These are phyloP conservation scores for Fusarium ambrosium DNA, from an alignment of 2,329 filamentous ascomycete genomes.

Conservation along the genomic window DNA sequence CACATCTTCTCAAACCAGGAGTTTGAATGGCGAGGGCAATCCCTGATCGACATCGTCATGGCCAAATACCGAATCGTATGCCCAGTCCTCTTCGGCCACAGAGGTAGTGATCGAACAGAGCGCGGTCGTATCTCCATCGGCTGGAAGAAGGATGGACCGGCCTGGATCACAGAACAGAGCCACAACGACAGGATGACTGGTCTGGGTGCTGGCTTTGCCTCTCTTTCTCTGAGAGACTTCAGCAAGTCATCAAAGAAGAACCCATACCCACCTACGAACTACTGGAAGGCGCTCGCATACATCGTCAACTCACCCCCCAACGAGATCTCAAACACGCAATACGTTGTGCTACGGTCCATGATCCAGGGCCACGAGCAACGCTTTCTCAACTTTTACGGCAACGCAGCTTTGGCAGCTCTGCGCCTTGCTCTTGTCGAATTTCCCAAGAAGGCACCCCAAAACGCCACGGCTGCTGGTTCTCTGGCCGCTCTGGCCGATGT, in stretches of 20 bases:
- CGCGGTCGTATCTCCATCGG: conserved; percentile 77
- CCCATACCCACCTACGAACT: conserved; percentile 82
- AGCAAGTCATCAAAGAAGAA: conserved; percentile 76
- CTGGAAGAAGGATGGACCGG: conserved; percentile 74
- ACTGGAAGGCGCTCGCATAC: conserved; percentile 83
- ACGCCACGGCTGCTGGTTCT: conserved; percentile 64
- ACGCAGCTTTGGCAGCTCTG: conserved; percentile 78
- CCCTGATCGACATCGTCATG: conserved; percentile 86
- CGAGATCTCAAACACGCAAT: conserved; percentile 80
- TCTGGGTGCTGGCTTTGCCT: conserved; percentile 85
- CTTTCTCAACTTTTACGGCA: conserved; percentile 86
- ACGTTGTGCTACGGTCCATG: conserved; percentile 78
- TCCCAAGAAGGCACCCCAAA: conserved; percentile 66
- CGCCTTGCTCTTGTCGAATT: conserved; percentile 80
- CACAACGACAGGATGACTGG: conserved; percentile 89
- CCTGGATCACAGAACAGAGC: conserved; percentile 76
- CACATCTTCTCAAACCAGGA: conserved; percentile 79
- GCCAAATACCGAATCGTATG: conserved; percentile 85
- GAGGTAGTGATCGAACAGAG: conserved; percentile 80
- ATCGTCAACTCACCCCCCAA: conserved; percentile 81
- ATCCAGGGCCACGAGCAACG: conserved; percentile 79
- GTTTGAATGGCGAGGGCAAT: conserved; percentile 75
- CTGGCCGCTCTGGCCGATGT: conserved; percentile 67
- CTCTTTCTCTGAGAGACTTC: conserved; percentile 87
- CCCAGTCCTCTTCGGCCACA: conserved; percentile 87